These are phyloP conservation scores for Lathyrus oleraceus DNA, from an alignment of 306 rosid species.

Conservation along the genomic window DNA sequence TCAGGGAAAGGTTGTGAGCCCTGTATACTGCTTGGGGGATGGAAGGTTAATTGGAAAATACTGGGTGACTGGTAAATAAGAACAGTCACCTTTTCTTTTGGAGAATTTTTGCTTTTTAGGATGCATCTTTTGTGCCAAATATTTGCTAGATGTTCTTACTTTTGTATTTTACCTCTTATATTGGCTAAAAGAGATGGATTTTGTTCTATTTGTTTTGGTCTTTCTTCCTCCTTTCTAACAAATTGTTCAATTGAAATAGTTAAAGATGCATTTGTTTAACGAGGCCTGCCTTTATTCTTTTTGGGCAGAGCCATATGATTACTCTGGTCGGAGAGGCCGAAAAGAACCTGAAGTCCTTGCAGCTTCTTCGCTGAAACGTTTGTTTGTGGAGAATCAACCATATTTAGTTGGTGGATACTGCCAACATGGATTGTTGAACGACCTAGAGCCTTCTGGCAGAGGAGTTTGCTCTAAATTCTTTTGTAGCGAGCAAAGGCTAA, in stretches of 20 bases:
- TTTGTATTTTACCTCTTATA: slow-evolving; percentile 25
- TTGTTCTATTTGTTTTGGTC: slow-evolving; percentile 4
- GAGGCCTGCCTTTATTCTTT: slow-evolving; percentile 29
- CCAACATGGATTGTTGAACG: slow-evolving; percentile 66
- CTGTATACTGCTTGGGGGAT: slow-evolving; percentile 24
- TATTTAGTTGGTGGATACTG: slow-evolving; percentile 82
- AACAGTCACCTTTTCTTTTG: slow-evolving; percentile 17
- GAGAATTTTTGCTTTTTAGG: slow-evolving; percentile 23
- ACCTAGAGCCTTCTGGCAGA: slow-evolving; percentile 61
- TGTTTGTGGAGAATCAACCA: slow-evolving; percentile 93
- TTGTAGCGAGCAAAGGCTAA: slow-evolving; percentile 65
- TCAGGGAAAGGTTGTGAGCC: neutral
- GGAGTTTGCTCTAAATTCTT: slow-evolving; percentile 74
- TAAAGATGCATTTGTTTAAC: slow-evolving; percentile 5
- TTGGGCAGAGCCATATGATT: slow-evolving; percentile 84
- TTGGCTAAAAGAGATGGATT: slow-evolving; percentile 8
- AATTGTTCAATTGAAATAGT: neutral
- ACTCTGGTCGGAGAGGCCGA: slow-evolving; percentile 89
- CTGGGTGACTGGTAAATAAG: neutral
- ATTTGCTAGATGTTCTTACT: slow-evolving; percentile 20
- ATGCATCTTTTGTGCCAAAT: slow-evolving; percentile 18
- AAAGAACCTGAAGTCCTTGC: slow-evolving; percentile 98
- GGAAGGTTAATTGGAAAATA: neutral
- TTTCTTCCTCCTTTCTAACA: slow-evolving; percentile 14
- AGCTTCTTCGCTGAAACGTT: slow-evolving; percentile 90